Percentiles rank a stretch among this genome's conserved stretches.
Evolutionary conservation across 2,329 filamentous ascomycete species (phyloP).

Genomic region (Berkeleyomyces basicola): DNA sequence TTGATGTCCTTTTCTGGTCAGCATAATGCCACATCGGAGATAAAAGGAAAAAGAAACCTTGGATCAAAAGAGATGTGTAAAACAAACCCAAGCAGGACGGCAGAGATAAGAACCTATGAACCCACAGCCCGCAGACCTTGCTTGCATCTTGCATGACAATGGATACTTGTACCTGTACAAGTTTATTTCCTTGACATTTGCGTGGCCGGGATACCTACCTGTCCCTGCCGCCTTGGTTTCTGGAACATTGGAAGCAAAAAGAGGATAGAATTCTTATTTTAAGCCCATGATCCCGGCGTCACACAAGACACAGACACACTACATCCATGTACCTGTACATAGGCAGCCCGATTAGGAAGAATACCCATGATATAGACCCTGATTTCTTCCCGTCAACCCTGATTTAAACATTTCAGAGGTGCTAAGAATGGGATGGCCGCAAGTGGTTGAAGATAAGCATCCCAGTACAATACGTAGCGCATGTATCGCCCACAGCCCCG

Average conservation of each 20-base stretch:
- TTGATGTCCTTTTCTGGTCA: no score
- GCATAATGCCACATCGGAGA: background rate
- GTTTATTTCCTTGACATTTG: no score
- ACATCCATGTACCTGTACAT: no score
- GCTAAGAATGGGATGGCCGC: background rate
- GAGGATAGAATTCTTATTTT: background rate
- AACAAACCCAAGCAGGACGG: background rate
- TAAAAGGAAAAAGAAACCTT: background rate
- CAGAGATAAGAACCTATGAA: background rate
- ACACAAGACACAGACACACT: background rate
- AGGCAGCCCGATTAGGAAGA: no score
- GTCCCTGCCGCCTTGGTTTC: background rate
- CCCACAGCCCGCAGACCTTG: no score
- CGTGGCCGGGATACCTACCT: background rate
- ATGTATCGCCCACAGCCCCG: background rate
- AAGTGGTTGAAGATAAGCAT: slow-evolving; percentile 5
- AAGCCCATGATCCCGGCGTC: background rate
- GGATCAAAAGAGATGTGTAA: background rate
- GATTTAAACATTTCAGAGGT: background rate
- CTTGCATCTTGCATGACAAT: no score
- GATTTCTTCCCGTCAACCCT: background rate
- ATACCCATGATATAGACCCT: no score
- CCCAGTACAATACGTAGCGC: background rate
- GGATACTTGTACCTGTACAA: no score
- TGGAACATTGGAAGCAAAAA: background rate